Evolutionary conservation across 768 basidiomycete species (phyloP), one percentile per base, ranked within the genome.

Genomic region (Psilocybe tampanensis): DNA sequence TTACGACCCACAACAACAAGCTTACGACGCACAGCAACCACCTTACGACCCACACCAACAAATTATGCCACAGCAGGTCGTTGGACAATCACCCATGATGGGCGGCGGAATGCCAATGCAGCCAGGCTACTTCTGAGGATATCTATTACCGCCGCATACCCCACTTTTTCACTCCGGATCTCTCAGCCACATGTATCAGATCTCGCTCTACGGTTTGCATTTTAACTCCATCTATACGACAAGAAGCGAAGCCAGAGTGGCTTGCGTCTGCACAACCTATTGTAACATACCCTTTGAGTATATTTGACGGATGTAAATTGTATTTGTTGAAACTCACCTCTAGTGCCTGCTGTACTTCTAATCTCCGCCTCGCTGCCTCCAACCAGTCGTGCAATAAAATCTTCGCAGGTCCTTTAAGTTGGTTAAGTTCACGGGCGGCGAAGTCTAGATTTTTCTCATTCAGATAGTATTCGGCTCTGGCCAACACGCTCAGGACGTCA

Each of bases 321-420:
- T 52, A 52, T 22, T 43, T 41, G 29, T 29, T 42, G 45, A 19
- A 18, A 61, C 74, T 63, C 64, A 92, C 93, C 79, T 95, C 90
- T 62, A 99, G 71, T 41, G 94, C 92, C 72, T 98, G 96, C 70
- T 92, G 80, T 29, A 97, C 94, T 74, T 97, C 94, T 59, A 99
- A 71, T 69, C 95, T 81, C 67, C 83, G 79, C 61, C 96, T 80
- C 9, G 94, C 95, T 64, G 93, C 94, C 63, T 87, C 86, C 39
- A 99, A 75, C 97, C 96, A 99, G 73, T 98, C 96, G 33, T 79
- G 74, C 51, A 92, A 65, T 43, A 96, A 68, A 51, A 80, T 69
- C 72, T 87, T 90, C 15, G 90, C 90, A 56, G 90, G 85, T 1
- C 95, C 96, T 32, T 80, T 84, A 53, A 99, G 75, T 72, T 94